These are phyloP conservation scores for Lunasporangiospora selenospora DNA, from an alignment of 192 early-diverging fungal species.

Conservation along the genomic window DNA sequence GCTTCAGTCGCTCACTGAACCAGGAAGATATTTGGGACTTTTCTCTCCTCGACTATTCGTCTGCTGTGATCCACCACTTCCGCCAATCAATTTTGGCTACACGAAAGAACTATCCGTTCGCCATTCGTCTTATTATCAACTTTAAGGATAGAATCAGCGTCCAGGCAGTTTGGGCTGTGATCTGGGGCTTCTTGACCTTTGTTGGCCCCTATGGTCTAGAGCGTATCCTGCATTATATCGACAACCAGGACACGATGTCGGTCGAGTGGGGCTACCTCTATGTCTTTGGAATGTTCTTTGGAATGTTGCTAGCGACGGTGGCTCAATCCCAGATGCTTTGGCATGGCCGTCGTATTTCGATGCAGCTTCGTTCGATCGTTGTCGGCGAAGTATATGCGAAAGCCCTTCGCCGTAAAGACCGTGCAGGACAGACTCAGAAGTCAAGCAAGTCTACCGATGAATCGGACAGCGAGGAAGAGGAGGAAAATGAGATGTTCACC, in stretches of 20 bases:
- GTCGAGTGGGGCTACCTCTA: conserved; percentile 58
- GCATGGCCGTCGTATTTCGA: conserved; percentile 47
- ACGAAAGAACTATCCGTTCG: conserved; percentile 37
- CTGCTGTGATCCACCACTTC: conserved; percentile 45
- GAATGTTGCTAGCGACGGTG: conserved; percentile 29
- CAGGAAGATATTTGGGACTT: conserved; percentile 47
- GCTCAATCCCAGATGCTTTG: conserved; percentile 47
- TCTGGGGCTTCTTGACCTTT: conserved; percentile 33
- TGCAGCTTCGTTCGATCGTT: conserved; percentile 57
- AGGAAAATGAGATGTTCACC: conserved; percentile 41
- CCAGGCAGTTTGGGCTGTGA: conserved; percentile 34
- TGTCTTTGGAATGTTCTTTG: conserved; percentile 59
- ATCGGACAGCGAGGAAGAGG: conserved; percentile 39
- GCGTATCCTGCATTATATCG: conserved; percentile 32
- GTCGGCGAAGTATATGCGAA: conserved; percentile 68
- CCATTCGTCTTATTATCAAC: conserved; percentile 38
- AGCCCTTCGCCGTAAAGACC: conserved; percentile 66
- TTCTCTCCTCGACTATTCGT: conserved; percentile 41
- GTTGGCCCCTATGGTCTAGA: conserved; percentile 39
- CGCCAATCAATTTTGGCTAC: conserved; percentile 46
- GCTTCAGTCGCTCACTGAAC: conserved; percentile 23
- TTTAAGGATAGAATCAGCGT: conserved; percentile 29
- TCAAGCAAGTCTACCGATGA: conserved; percentile 21
- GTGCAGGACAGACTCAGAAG: conserved; percentile 54
- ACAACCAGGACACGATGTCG: conserved; percentile 31